Evolutionary conservation across 163 green algal genomes (phyloP), one percentile per base, ranked within the genome.

Genomic region (Scenedesmus sp.): DNA sequence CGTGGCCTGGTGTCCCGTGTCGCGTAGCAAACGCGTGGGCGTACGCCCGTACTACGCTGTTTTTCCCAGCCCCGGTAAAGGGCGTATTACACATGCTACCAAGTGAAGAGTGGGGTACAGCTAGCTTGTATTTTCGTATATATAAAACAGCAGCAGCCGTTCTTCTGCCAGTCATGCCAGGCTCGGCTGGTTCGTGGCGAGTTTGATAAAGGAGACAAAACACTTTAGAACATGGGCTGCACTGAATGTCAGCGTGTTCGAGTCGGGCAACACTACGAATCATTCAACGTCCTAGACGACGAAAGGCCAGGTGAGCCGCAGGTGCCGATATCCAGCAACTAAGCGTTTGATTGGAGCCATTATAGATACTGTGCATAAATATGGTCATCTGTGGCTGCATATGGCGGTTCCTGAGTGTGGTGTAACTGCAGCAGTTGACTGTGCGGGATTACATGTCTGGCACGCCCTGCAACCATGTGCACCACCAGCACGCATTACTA

Each of bases 271-370:
- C 26, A 90, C 1, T 95, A 97, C 35, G 96, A 97, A 30, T 97
- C 96, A 0, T 97, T 97, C 85, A 94, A 97, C 15, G 86, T 97
- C 15, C 92, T 97, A 30, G 95, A 97, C n/a, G 89, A 86, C 83
- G 84, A 81, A 24, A 78, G 53, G 6, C 35, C 51, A 94, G 81
- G 89, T 91, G 49, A 46, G 42, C 37, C 22, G 16, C 26, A 35
- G 0, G 1, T 0, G 43, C 37, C 73, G 1, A 16, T 81, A 7
- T 30, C 20, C 0, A 13, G 56, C 56, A 68, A 7, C 56, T 30
- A 68, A 24, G 9, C 9, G 65, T 18, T 40, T 76, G 65, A 76
- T 76, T 30, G 30, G 30, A 40, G 4, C 20, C 20, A 10, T 33
- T 70, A 7, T n/a, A n/a, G 4, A n/a, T 7, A n/a, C 7, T 9